phyloP scores from a whole-genome alignment of 768 basidiomycete species.

The Lentinus brumalis region DNA sequence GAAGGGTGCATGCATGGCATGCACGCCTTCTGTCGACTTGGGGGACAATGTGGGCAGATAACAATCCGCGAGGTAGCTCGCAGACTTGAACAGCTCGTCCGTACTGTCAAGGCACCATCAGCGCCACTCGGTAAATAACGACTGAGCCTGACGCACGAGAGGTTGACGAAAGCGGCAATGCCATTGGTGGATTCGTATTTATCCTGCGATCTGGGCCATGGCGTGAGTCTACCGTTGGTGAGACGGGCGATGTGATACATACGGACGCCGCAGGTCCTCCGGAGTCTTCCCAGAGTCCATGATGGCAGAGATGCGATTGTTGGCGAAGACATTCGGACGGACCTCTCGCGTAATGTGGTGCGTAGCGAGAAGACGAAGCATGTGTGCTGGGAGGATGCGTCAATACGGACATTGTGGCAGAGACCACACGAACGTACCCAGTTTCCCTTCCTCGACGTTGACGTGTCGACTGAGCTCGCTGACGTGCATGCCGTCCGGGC shows the following conservation, averaged over 20 bases:
- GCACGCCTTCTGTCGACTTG: not conserved
- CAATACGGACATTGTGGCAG: not conserved
- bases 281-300: conserved; percentile 68
- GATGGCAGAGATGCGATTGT: conserved; percentile 68
- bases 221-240: not conserved
- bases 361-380: conserved; percentile 74
- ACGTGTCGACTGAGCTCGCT: conserved; percentile 41
- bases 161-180: conserved; percentile 67
- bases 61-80: conserved; percentile 73
- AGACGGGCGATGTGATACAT: conserved; percentile 5
- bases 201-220: conserved; percentile 47
- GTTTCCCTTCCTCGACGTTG: conserved; percentile 44
- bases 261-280: conserved; percentile 52
- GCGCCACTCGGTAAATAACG: not conserved
- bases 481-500: conserved; percentile 53
- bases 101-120: conserved; percentile 43
- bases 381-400: conserved; percentile 51
- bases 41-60: conserved; percentile 21
- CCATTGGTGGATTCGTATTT: conserved; percentile 72
- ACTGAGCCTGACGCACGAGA: conserved; percentile 49
- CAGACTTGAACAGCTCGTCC: conserved; percentile 77
- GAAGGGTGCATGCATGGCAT: conserved; percentile 62
- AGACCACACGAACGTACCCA: conserved; percentile 41
- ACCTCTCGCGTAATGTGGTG: conserved; percentile 76
- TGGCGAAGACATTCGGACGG: conserved; percentile 69